Percentiles rank a stretch among this genome's conserved stretches.
Conservation (phyloP, 1,284 basidiomycete genomes). For the Coniferiporia sulphurascens region DNA sequence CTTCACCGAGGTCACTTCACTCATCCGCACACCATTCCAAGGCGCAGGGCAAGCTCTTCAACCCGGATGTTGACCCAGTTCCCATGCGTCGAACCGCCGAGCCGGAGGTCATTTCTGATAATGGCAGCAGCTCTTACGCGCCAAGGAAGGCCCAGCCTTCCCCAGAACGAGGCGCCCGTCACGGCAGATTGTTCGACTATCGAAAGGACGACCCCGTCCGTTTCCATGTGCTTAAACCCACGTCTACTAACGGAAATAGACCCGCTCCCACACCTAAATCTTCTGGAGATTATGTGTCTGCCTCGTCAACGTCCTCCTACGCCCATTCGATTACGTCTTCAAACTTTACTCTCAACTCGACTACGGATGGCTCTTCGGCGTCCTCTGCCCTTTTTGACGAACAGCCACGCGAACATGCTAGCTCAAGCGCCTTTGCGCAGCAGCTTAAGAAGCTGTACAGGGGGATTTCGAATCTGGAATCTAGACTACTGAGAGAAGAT, state of each 20-base stretch:
- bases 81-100: constrained; percentile 57
- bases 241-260: constrained; percentile 29
- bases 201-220: constrained; percentile 81
- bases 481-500: constrained; percentile 63
- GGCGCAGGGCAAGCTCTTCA: constrained; percentile 50
- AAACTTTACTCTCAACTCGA: constrained; percentile 71
- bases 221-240: constrained; percentile 60
- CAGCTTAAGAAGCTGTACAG: constrained; percentile 75
- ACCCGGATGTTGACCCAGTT: constrained; percentile 65
- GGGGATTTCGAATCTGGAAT: constrained; percentile 67
- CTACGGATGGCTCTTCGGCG: constrained; percentile 66
- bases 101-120: constrained; percentile 56
- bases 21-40: constrained; percentile 35
- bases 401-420: constrained; percentile 47
- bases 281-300: constrained; percentile 65
- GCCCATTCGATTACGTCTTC: constrained; percentile 68
- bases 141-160: constrained; percentile 32
- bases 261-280: constrained; percentile 50
- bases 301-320: constrained; percentile 74
- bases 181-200: constrained; percentile 75
- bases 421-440: constrained; percentile 62
- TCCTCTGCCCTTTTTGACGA: constrained; percentile 59
- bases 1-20: constrained; percentile 34
- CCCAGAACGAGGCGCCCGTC: constrained; percentile 29
- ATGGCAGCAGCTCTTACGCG: constrained; percentile 46